Base-by-base conservation (phyloP, 257 asterid species). In the Jacaranda mimosifolia region DNA sequence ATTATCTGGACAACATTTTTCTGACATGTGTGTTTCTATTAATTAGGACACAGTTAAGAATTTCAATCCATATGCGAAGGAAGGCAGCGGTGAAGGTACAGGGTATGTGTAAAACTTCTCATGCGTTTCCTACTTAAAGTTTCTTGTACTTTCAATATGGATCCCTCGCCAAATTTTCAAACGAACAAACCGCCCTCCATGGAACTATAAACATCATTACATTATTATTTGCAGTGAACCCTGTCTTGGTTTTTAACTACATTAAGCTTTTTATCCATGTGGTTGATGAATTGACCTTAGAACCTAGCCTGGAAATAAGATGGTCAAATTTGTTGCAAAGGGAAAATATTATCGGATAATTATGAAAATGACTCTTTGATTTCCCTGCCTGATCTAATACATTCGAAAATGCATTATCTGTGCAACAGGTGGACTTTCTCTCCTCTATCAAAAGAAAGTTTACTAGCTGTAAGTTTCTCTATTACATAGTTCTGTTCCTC, bases 391-490 rank as follows among this genome's bases (percentile, higher is more conserved):
- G 32, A 26, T 26, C 32, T 11, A 48, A 48, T 48, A 4, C 60
- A 5, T 14, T 39, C 39, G 73, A 52, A 76, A 39, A 42, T 36
- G 26, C 55, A 43, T 42, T 51, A 51, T n/a, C 38, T 67, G 46
- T 80, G 32, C 36, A 59, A 86, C 92, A 96, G 99, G 88, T 96
- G 99, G 99, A 75, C 98, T 0, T 96, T 96, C 86, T 81, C 97
- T 63, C 98, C 98, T 78, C 90, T 96, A 46, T 72, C 96, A 3
- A 87, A 36, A 79, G 96, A 91, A 45, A 85, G 83, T 76, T 83
- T 96, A 75, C 72, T 96, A 3, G 84, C 83, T 2, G 99, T 96
- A 89, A 93, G 99, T 87, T 70, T 46, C 62, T 19, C 12, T 57
- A 26, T 26, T 2, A 26, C 32, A 26, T 26, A 26, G 32, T 26